Conservation (phyloP, 2,329 filamentous ascomycete genomes). For the Neonectria faginata region DNA sequence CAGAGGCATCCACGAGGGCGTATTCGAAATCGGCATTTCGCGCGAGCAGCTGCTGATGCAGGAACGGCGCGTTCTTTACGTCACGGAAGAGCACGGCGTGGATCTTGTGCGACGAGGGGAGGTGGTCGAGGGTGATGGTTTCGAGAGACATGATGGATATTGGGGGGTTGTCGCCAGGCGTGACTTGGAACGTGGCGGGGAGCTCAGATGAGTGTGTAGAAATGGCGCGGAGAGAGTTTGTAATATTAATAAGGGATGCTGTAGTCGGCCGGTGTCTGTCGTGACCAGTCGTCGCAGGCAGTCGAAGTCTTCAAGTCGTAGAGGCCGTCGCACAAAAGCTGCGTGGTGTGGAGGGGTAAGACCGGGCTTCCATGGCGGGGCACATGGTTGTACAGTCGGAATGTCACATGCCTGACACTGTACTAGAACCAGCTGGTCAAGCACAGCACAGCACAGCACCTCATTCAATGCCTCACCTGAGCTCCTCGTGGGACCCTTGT, state of each 20-base stretch:
- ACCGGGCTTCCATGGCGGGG: slow-evolving; percentile 30
- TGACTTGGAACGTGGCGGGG: slow-evolving; percentile 2
- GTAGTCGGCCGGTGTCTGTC: slow-evolving; percentile 5
- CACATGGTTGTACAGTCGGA: slow-evolving; percentile 20
- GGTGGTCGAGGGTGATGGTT: slow-evolving; percentile 78
- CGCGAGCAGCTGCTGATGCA: slow-evolving; percentile 85
- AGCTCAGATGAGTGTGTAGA: neutral
- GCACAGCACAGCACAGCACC: slow-evolving; percentile 12
- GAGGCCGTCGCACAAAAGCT: slow-evolving; percentile 20
- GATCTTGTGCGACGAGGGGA: slow-evolving; percentile 74
- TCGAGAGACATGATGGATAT: slow-evolving; percentile 65
- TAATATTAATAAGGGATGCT: slow-evolving; percentile 21
- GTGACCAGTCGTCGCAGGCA: slow-evolving; percentile 10
- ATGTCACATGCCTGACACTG: slow-evolving; percentile 35
- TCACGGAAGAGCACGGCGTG: slow-evolving; percentile 81
- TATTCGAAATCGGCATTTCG: slow-evolving; percentile 91
- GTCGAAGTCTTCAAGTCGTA: neutral
- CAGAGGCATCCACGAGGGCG: slow-evolving; percentile 88
- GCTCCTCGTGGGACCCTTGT: slow-evolving; percentile 1
- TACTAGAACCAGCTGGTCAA: slow-evolving; percentile 31
- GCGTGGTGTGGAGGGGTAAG: slow-evolving; percentile 44
- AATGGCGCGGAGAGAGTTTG: slow-evolving; percentile 2
- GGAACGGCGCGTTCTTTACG: slow-evolving; percentile 80
- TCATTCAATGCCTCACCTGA: neutral
- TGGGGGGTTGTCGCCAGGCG: neutral